Evolutionary conservation across 352 stramenopile species (phyloP), one percentile per base, ranked within the genome.

Genomic region (Pythium periplocum): DNA sequence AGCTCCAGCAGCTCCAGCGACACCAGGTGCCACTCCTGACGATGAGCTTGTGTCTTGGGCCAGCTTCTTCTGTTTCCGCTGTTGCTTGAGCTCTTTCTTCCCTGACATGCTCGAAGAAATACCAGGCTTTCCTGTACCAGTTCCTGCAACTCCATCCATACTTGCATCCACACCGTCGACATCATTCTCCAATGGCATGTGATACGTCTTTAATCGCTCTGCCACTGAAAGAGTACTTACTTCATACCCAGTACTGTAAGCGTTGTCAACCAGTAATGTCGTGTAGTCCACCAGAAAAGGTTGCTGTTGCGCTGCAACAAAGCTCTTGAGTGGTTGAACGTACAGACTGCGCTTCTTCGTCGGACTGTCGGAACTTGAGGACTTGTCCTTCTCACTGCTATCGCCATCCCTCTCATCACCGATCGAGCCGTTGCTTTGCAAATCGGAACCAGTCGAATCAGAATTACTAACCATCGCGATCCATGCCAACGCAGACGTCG

Each of bases 251-350:
- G 79, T 91, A 53, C 78, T 93, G 61, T 78, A 93, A 32, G 73
- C 74, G 45, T 93, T 95, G 48, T 95, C 85, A 47, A 61, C 75
- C 4, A 95, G 55, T 12, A 89, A 69, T 38, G 72, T 69, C 4
- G 75, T 56, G 48, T 90, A 90, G 55, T 93, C 74, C 8, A 95
- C 51, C 43, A 95, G 51, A 50, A 95, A 93, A 35, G 83, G 83
- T n/a, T 80, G 76, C 48, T 93, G 83, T 49, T 89, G 77, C 32
- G 75, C 78, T 26, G 78, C 69, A 34, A 84, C 57, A 34, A 90
- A 89, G 36, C 81, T 55, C 5, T 64, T 49, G 7, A 91, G 59
- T 37, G 80, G 62, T 51, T 93, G 77, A 6, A 62, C 68, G 48
- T 77, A 93, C 60, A 93, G 64, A 43, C 67, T 59, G 32, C 48